Evolutionary conservation across 2,329 filamentous ascomycete species (phyloP).

Genomic region (Aureobasidium sp.): DNA sequence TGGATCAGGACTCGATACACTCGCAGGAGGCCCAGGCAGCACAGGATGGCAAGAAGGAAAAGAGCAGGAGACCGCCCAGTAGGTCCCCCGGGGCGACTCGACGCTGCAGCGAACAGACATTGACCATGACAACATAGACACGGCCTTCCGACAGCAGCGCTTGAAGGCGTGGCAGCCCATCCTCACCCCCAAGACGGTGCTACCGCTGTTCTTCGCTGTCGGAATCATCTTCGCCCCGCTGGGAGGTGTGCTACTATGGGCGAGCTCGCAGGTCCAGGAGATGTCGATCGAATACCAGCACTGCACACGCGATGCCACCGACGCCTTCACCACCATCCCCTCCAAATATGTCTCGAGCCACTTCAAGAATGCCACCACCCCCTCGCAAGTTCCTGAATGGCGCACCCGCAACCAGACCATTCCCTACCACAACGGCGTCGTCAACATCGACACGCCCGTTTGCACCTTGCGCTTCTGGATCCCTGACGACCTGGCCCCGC

Average conservation of each 20-base stretch:
- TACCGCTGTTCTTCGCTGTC: slow-evolving; percentile 84
- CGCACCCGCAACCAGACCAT: slow-evolving; percentile 13
- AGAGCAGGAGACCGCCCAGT: slow-evolving; percentile 90
- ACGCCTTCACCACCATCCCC: slow-evolving; percentile 48
- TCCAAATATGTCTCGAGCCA: slow-evolving; percentile 51
- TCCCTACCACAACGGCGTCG: slow-evolving; percentile 19
- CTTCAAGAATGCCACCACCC: slow-evolving; percentile 50
- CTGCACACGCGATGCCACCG: slow-evolving; percentile 51
- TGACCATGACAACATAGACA: slow-evolving; percentile 52
- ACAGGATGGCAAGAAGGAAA: slow-evolving; percentile 74
- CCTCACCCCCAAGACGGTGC: slow-evolving; percentile 85
- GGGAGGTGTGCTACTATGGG: slow-evolving; percentile 76
- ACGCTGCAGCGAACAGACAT: neutral
- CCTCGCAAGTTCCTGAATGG: slow-evolving; percentile 22
- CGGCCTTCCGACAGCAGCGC: slow-evolving; percentile 91
- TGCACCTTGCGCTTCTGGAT: slow-evolving; percentile 75
- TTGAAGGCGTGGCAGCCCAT: slow-evolving; percentile 99
- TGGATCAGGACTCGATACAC: slow-evolving; percentile 36
- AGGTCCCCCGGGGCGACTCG: slow-evolving; percentile 24
- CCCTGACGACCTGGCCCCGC: slow-evolving; percentile 68
- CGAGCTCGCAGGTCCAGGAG: slow-evolving; percentile 81
- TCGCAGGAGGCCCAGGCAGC: slow-evolving; percentile 33
- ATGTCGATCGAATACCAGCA: slow-evolving; percentile 83
- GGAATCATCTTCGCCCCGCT: slow-evolving; percentile 91
- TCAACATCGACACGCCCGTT: slow-evolving; percentile 32